These are phyloP conservation scores for Parascedosporium putredinis DNA, from an alignment of 2,329 filamentous ascomycete species.

Conservation along the genomic window DNA sequence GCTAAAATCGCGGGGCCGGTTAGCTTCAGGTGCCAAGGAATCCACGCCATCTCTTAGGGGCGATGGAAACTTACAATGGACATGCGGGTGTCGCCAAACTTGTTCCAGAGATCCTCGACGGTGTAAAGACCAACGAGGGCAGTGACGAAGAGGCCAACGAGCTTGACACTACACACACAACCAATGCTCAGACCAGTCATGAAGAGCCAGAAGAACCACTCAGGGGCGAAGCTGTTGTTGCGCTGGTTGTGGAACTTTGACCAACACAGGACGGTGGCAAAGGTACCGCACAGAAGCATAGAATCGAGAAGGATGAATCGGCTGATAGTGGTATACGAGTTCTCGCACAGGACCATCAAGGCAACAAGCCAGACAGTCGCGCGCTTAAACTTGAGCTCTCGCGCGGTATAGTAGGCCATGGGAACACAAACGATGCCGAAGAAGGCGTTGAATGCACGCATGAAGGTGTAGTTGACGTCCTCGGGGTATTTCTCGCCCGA, in stretches of 20 bases:
- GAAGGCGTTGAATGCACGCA: slow-evolving; percentile 93
- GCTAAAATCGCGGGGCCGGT: slow-evolving; percentile 15
- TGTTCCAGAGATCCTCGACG: slow-evolving; percentile 92
- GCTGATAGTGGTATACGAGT: slow-evolving; percentile 98
- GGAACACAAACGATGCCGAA: slow-evolving; percentile 91
- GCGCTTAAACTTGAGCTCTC: slow-evolving; percentile 75
- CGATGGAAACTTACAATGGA: slow-evolving; percentile 49
- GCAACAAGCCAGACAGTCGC: slow-evolving; percentile 91
- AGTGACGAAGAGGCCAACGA: slow-evolving; percentile 92
- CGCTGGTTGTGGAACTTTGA: slow-evolving; percentile 89
- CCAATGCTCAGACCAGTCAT: slow-evolving; percentile 92
- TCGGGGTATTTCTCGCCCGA: slow-evolving; percentile 91
- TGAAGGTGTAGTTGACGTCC: slow-evolving; percentile 94
- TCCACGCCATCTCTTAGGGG: not conserved
- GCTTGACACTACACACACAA: slow-evolving; percentile 97
- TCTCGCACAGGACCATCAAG: slow-evolving; percentile 95
- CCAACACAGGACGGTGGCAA: slow-evolving; percentile 95
- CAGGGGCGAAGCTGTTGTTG: slow-evolving; percentile 71
- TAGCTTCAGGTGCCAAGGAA: no score
- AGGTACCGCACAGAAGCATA: slow-evolving; percentile 98
- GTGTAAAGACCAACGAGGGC: slow-evolving; percentile 94
- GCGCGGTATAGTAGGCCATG: slow-evolving; percentile 88
- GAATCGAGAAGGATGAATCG: slow-evolving; percentile 97
- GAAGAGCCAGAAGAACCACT: slow-evolving; percentile 94
- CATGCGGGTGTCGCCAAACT: slow-evolving; percentile 92